Conservation (phyloP, 169 alveolate genomes). For the Perkinsus chesapeaki region DNA sequence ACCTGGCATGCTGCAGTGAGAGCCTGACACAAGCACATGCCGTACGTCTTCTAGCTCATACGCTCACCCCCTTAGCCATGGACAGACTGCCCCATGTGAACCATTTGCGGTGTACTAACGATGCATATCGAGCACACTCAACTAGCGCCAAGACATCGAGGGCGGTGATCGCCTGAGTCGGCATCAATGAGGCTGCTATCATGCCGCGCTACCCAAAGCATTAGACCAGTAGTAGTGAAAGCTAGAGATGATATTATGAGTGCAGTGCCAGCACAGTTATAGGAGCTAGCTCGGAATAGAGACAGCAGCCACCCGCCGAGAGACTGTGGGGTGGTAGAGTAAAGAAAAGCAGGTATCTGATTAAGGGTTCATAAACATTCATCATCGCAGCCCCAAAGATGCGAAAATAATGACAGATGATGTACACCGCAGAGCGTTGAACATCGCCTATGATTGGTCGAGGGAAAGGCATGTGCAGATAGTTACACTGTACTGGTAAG, state of each 20-base stretch:
- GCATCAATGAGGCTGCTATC: not conserved
- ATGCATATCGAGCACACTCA: not conserved
- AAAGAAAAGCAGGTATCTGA: not conserved
- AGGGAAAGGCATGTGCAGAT: too few relatives aligned
- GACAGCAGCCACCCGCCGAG: not conserved
- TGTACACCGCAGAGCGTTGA: too few relatives aligned
- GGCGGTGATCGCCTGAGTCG: not conserved
- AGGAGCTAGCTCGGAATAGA: not conserved
- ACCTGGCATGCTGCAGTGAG: not conserved
- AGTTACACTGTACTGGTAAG: too few relatives aligned
- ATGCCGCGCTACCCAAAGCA: not conserved
- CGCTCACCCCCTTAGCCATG: not conserved
- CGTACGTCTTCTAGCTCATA: not conserved
- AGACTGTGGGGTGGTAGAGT: not conserved
- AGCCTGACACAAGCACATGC: not conserved
- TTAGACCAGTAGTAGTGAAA: not conserved
- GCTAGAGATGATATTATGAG: not conserved
- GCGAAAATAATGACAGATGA: too few relatives aligned
- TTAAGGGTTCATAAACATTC: too few relatives aligned
- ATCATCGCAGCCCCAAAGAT: too few relatives aligned
- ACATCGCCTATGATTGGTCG: too few relatives aligned
- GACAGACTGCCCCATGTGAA: not conserved
- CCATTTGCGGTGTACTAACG: not conserved
- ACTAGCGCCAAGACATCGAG: not conserved
- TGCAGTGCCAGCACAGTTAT: not conserved